These are phyloP conservation scores for Pseudonectria foliicola DNA, from an alignment of 2,329 filamentous ascomycete species.

Conservation along the genomic window DNA sequence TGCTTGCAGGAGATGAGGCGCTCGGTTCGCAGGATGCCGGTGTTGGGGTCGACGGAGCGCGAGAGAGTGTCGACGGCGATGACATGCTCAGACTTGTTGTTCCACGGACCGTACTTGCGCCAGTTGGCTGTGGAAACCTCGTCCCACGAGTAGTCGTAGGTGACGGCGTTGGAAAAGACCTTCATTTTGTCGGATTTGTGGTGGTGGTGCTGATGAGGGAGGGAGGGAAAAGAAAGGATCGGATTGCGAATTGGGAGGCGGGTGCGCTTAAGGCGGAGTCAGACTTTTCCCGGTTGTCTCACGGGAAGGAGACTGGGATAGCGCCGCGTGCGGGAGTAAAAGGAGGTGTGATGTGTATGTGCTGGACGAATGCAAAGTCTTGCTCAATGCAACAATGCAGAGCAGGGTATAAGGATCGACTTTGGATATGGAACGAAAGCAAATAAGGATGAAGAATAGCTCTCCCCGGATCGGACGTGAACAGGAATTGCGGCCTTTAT, in stretches of 20 bases:
- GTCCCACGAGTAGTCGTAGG: conserved; percentile 97
- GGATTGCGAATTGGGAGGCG: conserved; percentile 3
- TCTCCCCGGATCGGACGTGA: conserved; percentile 1
- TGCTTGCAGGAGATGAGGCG: conserved; percentile 57
- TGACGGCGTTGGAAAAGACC: conserved; percentile 84
- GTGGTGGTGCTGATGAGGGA: not conserved
- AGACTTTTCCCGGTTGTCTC: conserved; percentile 13
- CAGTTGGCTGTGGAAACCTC: conserved; percentile 97
- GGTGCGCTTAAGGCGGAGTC: conserved; percentile 7
- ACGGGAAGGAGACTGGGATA: not conserved
- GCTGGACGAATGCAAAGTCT: too few species aligned
- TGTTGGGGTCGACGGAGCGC: conserved; percentile 51
- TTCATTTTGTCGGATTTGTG: conserved; percentile 58
- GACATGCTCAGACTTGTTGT: conserved; percentile 96
- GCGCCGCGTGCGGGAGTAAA: too few species aligned
- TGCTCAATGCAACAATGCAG: too few species aligned
- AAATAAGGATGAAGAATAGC: too few species aligned
- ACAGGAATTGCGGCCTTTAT: conserved; percentile 19
- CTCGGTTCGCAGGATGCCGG: conserved; percentile 55
- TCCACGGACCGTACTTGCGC: conserved; percentile 98
- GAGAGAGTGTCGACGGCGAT: conserved; percentile 89
- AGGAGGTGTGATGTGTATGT: too few species aligned
- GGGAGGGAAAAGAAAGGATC: not conserved
- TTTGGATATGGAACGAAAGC: too few species aligned
- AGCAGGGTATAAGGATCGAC: too few species aligned